Percentiles rank a stretch among this genome's conserved stretches.
These are phyloP conservation scores for Plasmodium gallinaceum DNA, from an alignment of 169 alveolate species.

Conservation along the genomic window DNA sequence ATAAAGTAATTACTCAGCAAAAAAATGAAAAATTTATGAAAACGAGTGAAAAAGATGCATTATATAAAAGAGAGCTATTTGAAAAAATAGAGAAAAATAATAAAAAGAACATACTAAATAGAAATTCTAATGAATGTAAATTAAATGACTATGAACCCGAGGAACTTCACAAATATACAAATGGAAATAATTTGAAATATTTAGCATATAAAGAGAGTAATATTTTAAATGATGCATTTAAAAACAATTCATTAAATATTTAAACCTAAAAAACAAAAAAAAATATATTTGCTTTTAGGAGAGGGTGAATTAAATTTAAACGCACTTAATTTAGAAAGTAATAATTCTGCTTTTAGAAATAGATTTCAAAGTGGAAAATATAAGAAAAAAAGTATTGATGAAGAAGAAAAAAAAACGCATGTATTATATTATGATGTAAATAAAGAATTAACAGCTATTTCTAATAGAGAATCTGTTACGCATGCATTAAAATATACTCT, in stretches of 20 bases:
- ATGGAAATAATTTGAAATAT: background rate
- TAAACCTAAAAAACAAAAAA: constrained; percentile 11
- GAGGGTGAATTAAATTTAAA: constrained; percentile 13
- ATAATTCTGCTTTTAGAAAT: no score
- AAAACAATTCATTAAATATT: constrained; percentile 19
- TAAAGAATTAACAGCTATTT: constrained; percentile 44
- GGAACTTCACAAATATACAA: background rate
- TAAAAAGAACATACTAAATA: background rate
- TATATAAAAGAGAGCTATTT: background rate
- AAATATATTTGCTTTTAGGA: background rate
- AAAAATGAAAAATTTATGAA: constrained; percentile 1
- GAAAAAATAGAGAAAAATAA: constrained; percentile 9
- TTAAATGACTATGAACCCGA: background rate
- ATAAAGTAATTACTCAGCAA: background rate
- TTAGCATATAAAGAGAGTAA: background rate
- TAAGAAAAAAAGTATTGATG: constrained; percentile 6
- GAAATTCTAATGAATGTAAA: background rate
- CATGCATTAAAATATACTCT: constrained; percentile 60
- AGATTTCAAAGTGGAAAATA: background rate
- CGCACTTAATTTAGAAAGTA: constrained; percentile 53
- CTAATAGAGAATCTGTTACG: constrained; percentile 52
- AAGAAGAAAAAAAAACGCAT: constrained; percentile 25
- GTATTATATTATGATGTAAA: constrained; percentile 56
- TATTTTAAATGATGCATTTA: constrained; percentile 17
- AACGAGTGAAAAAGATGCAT: constrained; percentile 6